Evolutionary conservation across 257 asterid species (phyloP), one percentile per base, ranked within the genome.

Genomic region (Echium plantagineum): DNA sequence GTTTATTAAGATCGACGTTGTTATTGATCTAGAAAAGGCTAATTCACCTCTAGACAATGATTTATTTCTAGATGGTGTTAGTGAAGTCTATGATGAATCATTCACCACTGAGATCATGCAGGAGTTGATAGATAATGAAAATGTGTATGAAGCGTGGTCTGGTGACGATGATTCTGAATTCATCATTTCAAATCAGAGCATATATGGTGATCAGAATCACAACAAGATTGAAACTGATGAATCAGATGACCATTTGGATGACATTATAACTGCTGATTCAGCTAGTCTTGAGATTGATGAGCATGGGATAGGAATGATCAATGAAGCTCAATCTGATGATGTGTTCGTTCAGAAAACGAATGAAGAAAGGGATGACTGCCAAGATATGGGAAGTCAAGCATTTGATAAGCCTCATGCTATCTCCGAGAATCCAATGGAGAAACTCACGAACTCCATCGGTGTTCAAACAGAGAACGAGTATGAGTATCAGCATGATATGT

Each of bases 91-190:
- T 53, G 71, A 66, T 66, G 81, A 72, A 63, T 19, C 62, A 60
- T 54, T 63, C 64, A 71, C 60, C 1, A 73, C 74, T 49, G 78
- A 72, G 52, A 68, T 57, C 16, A 38, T 66, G 47, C 76, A 71
- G 19, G 76, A 74, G 62, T 74, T 69, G 1, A 63, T 61, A 5
- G 74, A 80, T 42, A 84, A 71, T 15, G 82, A 75, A 42, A 12
- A 10, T 42, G 49, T 13, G 4, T 71, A 76, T 46, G 81, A 70
- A 59, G 76, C 67, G 58, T 65, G 75, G 49, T 49, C 73, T 18
- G 60, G 53, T 61, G 77, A 88, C 16, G 67, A 56, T 28, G 42
- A 56, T 21, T 19, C 57, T 42, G 49, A 42, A 42, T 13, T 42
- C 49, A 42, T 42, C 49, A 42, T 17, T 42, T 42, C 49, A 42